phyloP scores from a whole-genome alignment of 1,139 yeast species.

The Candida glucosophila region DNA sequence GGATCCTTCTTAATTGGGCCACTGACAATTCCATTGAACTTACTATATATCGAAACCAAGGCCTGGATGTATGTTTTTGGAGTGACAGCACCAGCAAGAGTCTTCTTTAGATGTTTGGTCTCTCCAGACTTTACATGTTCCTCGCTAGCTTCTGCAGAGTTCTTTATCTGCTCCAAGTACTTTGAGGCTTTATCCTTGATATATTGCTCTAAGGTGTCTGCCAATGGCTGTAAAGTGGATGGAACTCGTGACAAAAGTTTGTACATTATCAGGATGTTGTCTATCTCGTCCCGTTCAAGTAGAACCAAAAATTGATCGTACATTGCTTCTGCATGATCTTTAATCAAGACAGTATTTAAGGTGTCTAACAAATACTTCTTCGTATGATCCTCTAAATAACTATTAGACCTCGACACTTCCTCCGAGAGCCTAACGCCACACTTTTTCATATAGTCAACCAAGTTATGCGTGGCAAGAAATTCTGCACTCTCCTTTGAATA shows the following conservation, averaged over 20 bases:
- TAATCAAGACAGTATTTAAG: slow-evolving; percentile 68
- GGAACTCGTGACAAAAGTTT: slow-evolving; percentile 67
- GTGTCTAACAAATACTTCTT: slow-evolving; percentile 68
- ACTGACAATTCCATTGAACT: slow-evolving; percentile 60
- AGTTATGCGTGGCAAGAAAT: slow-evolving; percentile 66
- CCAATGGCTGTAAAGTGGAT: slow-evolving; percentile 67
- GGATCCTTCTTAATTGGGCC: slow-evolving; percentile 69
- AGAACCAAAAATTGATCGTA: slow-evolving; percentile 68
- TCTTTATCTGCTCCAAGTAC: slow-evolving; percentile 58
- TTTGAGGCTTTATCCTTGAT: slow-evolving; percentile 66
- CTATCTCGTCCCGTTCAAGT: slow-evolving; percentile 67
- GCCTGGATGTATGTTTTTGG: slow-evolving; percentile 79
- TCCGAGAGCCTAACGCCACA: slow-evolving; percentile 78
- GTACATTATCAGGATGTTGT: slow-evolving; percentile 76
- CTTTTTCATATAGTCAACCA: slow-evolving; percentile 83
- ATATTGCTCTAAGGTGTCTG: slow-evolving; percentile 63
- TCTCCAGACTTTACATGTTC: slow-evolving; percentile 8
- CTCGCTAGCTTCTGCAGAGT: slow-evolving; percentile 30
- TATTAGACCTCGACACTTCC: slow-evolving; percentile 70
- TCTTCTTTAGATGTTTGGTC: slow-evolving; percentile 12
- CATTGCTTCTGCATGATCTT: slow-evolving; percentile 69
- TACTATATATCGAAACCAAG: slow-evolving; percentile 58
- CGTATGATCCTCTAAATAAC: slow-evolving; percentile 81
- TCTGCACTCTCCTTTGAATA: slow-evolving; percentile 62
- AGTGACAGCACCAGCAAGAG: slow-evolving; percentile 35